Conservation (phyloP, 2,329 filamentous ascomycete species). For the Alternaria sp. region DNA sequence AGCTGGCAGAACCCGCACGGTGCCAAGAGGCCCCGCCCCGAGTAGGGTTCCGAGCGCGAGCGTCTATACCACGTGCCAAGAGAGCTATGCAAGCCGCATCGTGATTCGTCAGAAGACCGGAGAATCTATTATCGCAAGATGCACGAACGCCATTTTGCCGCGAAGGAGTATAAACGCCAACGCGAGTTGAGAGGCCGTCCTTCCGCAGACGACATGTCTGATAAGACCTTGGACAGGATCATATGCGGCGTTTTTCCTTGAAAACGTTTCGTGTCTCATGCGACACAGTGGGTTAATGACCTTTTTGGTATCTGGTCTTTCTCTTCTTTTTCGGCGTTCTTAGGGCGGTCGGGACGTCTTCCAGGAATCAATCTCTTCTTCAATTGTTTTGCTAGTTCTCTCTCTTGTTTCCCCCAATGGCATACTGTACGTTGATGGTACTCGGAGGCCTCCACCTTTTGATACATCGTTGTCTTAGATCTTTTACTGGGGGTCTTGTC, state of each 20-base stretch:
- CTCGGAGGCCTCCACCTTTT: neutral
- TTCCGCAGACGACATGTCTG: neutral
- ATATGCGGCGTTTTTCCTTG: neutral
- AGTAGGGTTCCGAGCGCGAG: conserved; percentile 50
- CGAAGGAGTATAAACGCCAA: neutral
- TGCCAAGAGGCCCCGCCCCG: conserved; percentile 78
- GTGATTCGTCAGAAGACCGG: neutral
- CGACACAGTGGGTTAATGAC: neutral
- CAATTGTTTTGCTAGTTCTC: conserved; percentile 12
- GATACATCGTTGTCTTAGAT: neutral
- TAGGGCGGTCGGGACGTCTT: neutral
- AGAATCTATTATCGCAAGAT: neutral
- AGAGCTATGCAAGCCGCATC: neutral
- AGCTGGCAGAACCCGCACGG: conserved; percentile 79
- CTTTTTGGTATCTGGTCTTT: neutral
- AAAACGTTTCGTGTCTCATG: neutral
- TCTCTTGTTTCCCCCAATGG: neutral
- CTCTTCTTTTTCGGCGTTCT: conserved; percentile 9
- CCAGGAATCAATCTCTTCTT: conserved; percentile 18
- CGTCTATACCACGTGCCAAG: neutral
- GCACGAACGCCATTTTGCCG: neutral
- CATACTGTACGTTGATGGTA: neutral
- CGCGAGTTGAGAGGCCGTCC: neutral
- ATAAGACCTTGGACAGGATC: neutral
- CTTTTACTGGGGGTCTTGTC: conserved; percentile 6